Evolutionary conservation across 2,329 filamentous ascomycete genomes (phyloP), one percentile per base, ranked within the genome.

Genomic region (Periconia sp.): DNA sequence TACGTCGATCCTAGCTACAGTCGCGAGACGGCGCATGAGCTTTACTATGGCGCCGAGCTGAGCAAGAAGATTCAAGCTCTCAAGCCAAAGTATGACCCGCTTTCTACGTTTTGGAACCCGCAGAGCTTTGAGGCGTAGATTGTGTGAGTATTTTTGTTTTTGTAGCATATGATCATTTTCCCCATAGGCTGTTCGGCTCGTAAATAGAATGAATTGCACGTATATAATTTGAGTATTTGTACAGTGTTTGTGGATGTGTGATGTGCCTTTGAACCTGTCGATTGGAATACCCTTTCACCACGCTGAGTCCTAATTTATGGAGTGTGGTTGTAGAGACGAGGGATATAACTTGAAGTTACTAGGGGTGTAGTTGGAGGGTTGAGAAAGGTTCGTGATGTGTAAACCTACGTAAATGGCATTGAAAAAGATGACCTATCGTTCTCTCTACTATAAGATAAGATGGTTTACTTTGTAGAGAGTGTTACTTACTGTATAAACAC

Each of bases 1-100:
- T 84, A 83, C 49, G 76, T 80, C 3, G 81, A 84, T 60, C 75
- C 80, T 0, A 74, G 69, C 42, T 71, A 82, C 53, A 72, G 74
- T 61, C 71, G 75, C n/a, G 71, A 71, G 1, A 73, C 73, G n/a
- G 81, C 81, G 2, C 77, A 81, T 57, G 64, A 77, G 54, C 64
- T 80, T 57, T 83, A 83, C 66, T 83, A 79, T 57, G 72, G 78
- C 6, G 64, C 71, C 13, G 69, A 63, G 14, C 55, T 73, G 18
- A 76, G 72, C 44, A 37, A 54, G 8, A 65, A 63, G 53, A 54
- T 79, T 48, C 61, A 66, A 45, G 57, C 60, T 48, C 64, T 78
- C 30, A 78, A 79, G 69, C 65, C 65, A 55, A 65, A 68, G 56
- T 70, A 75, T 41, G 76, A 79, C 50, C 75, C 76, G 0, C 62